Evolutionary conservation across 2,329 filamentous ascomycete genomes (phyloP).

Genomic region (Trichophyton verrucosum): DNA sequence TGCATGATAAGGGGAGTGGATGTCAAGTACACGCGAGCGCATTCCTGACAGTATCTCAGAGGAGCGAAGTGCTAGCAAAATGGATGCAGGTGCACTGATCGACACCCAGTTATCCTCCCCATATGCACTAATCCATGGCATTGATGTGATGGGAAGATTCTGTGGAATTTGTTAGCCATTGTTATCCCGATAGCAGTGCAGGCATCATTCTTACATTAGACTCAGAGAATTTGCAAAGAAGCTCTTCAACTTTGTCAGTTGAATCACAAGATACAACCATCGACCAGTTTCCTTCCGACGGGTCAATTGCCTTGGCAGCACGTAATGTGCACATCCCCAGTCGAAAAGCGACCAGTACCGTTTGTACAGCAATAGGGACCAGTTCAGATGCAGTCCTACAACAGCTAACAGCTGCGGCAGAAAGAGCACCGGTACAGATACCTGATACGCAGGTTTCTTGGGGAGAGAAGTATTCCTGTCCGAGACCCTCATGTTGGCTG

Average conservation of each 20-base stretch:
- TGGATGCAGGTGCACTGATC: background rate
- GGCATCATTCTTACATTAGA: background rate
- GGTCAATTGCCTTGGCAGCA: background rate
- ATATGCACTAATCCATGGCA: background rate
- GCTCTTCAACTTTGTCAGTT: background rate
- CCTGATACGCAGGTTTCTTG: conserved; percentile 15
- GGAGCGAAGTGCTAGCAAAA: background rate
- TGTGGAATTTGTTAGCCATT: background rate
- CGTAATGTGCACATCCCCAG: conserved; percentile 15
- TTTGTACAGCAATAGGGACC: conserved; percentile 25
- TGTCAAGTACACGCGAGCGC: background rate
- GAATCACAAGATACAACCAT: background rate
- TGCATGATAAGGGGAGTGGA: background rate
- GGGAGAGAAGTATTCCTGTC: background rate
- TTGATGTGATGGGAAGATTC: background rate
- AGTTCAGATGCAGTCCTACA: conserved; percentile 22
- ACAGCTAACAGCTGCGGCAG: conserved; percentile 23
- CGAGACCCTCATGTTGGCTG: background rate
- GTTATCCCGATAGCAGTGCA: too few species aligned
- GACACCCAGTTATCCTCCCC: background rate
- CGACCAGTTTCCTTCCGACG: background rate
- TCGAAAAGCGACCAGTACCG: conserved; percentile 25
- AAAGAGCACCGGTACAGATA: conserved; percentile 25
- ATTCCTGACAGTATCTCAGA: background rate
- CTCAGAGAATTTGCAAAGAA: background rate